A percentile compares a stretch with the other conserved stretches of the same genome.
phyloP scores from a whole-genome alignment of 345 rosid genomes.

The Arabidopsis suecica region DNA sequence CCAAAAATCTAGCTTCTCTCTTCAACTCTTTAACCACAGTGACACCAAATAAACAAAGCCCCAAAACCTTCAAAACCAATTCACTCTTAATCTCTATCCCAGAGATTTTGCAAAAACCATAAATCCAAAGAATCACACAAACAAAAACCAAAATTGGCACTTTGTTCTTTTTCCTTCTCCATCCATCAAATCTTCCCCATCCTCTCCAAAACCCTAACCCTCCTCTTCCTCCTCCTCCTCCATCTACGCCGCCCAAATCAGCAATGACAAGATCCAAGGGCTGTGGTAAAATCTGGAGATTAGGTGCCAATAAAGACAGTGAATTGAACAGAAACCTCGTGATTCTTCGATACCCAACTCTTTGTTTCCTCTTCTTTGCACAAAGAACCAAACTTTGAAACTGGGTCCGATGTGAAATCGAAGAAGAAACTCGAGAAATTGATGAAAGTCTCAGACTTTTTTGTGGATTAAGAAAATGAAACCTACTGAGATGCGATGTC shows the following conservation, averaged over 20 bases:
- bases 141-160: constrained; percentile 31
- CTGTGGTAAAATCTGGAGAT: constrained; percentile 32
- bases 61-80: constrained; percentile 28
- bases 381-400: constrained; percentile 39
- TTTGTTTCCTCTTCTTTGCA: constrained; percentile 36
- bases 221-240: constrained; percentile 23
- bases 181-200: constrained; percentile 43
- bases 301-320: constrained; percentile 22
- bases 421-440: constrained; percentile 18
- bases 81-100: constrained; percentile 35
- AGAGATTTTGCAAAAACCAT: constrained; percentile 33
- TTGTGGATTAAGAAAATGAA: constrained; percentile 6
- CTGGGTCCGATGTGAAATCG: constrained; percentile 42
- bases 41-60: constrained; percentile 25
- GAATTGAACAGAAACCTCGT: constrained; percentile 33
- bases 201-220: constrained; percentile 42
- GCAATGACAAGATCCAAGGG: constrained; percentile 46
- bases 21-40: constrained; percentile 25
- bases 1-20: constrained; percentile 23
- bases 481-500: constrained; percentile 28
- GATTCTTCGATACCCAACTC: neutral
- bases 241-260: constrained; percentile 39
- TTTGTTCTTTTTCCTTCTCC: constrained; percentile 44
- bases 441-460: constrained; percentile 26
- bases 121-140: constrained; percentile 36